phyloP scores from a whole-genome alignment of 768 basidiomycete genomes.

The Hypholoma fasciculare region DNA sequence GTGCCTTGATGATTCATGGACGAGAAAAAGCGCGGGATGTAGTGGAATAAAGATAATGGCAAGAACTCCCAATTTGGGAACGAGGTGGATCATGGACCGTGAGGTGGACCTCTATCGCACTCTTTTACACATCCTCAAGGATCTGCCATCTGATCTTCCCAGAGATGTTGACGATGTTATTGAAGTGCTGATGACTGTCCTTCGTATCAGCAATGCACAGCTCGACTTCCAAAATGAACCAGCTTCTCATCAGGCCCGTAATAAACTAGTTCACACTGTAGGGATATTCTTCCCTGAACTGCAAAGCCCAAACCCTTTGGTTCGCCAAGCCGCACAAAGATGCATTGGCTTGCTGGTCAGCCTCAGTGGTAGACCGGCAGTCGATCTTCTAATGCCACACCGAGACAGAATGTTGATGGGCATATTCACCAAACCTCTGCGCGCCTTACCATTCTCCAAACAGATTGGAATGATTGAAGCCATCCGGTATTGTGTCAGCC shows the following conservation, averaged over 20 bases:
- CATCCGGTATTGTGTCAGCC: slow-evolving; percentile 87
- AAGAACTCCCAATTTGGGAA: slow-evolving; percentile 65
- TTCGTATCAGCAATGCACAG: slow-evolving; percentile 59
- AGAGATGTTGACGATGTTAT: slow-evolving; percentile 77
- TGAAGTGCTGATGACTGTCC: slow-evolving; percentile 69
- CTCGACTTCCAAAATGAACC: slow-evolving; percentile 46
- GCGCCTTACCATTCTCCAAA: slow-evolving; percentile 91
- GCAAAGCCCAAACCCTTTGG: slow-evolving; percentile 81
- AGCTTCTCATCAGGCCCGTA: slow-evolving; percentile 37
- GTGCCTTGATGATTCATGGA: slow-evolving; percentile 92
- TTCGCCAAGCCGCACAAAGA: slow-evolving; percentile 80
- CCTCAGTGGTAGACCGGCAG: slow-evolving; percentile 66
- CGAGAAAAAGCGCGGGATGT: slow-evolving; percentile 86
- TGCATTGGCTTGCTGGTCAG: slow-evolving; percentile 80
- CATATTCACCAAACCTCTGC: slow-evolving; percentile 95
- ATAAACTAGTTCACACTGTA: slow-evolving; percentile 66
- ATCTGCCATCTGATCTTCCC: slow-evolving; percentile 89
- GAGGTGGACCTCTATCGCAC: slow-evolving; percentile 90
- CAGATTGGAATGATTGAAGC: slow-evolving; percentile 99
- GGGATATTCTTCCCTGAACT: slow-evolving; percentile 89
- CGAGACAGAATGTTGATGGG: slow-evolving; percentile 85
- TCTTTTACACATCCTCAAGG: slow-evolving; percentile 89
- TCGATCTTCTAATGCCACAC: slow-evolving; percentile 81
- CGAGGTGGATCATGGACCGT: slow-evolving; percentile 80
- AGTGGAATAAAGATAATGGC: slow-evolving; percentile 83